Conservation (phyloP, 2,329 filamentous ascomycete genomes). For the Stylonectria norvegica region DNA sequence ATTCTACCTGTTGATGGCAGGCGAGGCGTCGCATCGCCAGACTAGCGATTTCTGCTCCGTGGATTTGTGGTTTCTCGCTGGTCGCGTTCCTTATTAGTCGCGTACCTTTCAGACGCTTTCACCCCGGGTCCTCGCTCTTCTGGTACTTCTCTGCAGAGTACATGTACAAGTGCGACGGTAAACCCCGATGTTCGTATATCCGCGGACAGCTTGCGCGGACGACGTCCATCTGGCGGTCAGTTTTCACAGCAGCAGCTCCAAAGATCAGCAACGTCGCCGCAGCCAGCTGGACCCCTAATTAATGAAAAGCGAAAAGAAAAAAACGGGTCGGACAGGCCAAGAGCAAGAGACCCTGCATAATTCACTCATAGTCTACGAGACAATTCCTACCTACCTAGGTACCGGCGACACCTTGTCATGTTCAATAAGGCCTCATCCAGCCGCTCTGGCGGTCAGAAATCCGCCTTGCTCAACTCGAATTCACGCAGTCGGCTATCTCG, state of each 20-base stretch:
- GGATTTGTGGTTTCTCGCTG: constrained; percentile 6
- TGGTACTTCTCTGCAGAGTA: no score
- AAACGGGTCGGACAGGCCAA: constrained; percentile 5
- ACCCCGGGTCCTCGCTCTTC: not conserved
- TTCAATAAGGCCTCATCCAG: constrained; percentile 11
- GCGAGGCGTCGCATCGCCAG: constrained; percentile 3
- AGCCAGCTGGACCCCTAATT: not conserved
- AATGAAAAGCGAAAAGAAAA: no score
- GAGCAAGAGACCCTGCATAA: constrained; percentile 9
- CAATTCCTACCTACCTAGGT: not conserved
- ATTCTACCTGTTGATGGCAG: constrained; percentile 5
- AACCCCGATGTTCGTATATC: not conserved
- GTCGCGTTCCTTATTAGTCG: constrained; percentile 10
- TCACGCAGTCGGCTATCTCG: constrained; percentile 18
- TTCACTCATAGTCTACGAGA: constrained; percentile 25
- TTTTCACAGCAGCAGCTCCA: not conserved
- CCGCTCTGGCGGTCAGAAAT: constrained; percentile 13
- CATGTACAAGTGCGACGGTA: not conserved
- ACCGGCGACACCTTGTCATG: constrained; percentile 1
- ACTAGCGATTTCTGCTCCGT: no score
- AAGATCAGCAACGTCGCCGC: not conserved
- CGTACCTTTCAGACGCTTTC: constrained; percentile 5
- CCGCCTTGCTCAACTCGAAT: constrained; percentile 5
- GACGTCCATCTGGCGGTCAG: not conserved
- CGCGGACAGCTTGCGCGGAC: not conserved